Evolutionary conservation across 2,329 filamentous ascomycete genomes (phyloP).

Genomic region (Stagonosporopsis cucurbitacearum): DNA sequence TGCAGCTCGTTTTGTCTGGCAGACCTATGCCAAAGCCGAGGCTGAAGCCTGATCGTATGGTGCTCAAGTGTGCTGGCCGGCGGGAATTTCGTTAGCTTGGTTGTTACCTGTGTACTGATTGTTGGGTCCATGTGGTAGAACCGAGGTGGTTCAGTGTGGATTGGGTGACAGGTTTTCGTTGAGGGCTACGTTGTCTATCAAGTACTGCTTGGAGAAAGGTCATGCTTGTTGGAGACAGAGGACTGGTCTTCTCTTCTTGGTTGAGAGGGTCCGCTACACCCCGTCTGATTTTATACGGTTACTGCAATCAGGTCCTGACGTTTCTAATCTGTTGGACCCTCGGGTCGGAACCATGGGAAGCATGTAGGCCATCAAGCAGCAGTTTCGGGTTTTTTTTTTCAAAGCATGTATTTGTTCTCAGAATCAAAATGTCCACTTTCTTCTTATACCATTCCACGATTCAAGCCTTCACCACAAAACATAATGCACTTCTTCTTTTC

Average conservation of each 20-base stretch:
- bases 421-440: background rate
- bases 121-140: background rate
- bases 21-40: slow-evolving; percentile 17
- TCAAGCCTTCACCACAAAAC: background rate
- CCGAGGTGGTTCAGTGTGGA: background rate
- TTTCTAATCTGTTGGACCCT: no score
- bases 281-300: no score
- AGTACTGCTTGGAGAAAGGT: background rate
- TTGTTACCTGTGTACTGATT: background rate
- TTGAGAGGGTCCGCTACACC: no score
- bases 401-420: background rate
- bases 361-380: no score
- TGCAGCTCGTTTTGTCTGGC: slow-evolving; percentile 25
- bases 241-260: no score
- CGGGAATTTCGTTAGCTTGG: background rate
- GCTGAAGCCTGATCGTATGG: slow-evolving; percentile 19
- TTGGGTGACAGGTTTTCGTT: background rate
- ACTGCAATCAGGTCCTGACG: no score
- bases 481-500: background rate
- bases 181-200: background rate
- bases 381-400: no score
- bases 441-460: background rate
- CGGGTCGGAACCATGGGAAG: no score
- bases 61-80: slow-evolving; percentile 5
- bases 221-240: background rate